These are phyloP conservation scores for Serendipita sp. DNA, from an alignment of 768 basidiomycete genomes.

Conservation along the genomic window DNA sequence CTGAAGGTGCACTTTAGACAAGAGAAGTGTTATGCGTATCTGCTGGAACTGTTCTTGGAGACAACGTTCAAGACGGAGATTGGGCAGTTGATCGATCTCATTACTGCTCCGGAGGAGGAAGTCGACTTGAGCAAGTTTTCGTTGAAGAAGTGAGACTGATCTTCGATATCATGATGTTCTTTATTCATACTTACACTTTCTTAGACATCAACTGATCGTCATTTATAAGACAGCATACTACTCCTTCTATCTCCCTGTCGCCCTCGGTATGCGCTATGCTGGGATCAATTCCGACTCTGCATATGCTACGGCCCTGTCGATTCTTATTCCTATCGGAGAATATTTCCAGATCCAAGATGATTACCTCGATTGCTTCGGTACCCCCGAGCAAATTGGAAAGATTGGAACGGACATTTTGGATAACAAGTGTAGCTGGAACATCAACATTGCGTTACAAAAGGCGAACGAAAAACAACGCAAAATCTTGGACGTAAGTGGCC, in stretches of 20 bases:
- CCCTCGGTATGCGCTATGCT: constrained; percentile 57
- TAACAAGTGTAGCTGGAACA: constrained; percentile 96
- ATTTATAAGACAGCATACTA: constrained; percentile 97
- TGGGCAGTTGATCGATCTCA: constrained; percentile 89
- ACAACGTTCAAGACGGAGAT: constrained; percentile 81
- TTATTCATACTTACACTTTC: not conserved
- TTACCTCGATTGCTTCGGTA: constrained; percentile 82
- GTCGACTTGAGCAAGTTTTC: constrained; percentile 85
- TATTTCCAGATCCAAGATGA: constrained; percentile 99
- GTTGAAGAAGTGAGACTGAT: constrained; percentile 45
- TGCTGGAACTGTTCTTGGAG: constrained; percentile 79
- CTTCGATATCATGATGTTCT: not conserved
- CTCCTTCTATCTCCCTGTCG: constrained; percentile 97
- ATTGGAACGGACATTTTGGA: constrained; percentile 96
- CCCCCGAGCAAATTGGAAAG: constrained; percentile 87
- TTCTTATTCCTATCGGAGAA: constrained; percentile 84
- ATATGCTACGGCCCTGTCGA: constrained; percentile 59
- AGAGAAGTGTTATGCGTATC: constrained; percentile 70
- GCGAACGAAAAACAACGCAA: constrained; percentile 27
- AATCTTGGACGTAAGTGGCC: constrained; percentile 25
- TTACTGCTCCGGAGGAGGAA: constrained; percentile 82
- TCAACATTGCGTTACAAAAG: constrained; percentile 63
- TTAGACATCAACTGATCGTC: constrained; percentile 80
- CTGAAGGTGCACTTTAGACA: constrained; percentile 73
- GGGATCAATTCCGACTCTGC: constrained; percentile 32